phyloP scores from a whole-genome alignment of 2,329 filamentous ascomycete species.

The Cladosporium cucumerinum region DNA sequence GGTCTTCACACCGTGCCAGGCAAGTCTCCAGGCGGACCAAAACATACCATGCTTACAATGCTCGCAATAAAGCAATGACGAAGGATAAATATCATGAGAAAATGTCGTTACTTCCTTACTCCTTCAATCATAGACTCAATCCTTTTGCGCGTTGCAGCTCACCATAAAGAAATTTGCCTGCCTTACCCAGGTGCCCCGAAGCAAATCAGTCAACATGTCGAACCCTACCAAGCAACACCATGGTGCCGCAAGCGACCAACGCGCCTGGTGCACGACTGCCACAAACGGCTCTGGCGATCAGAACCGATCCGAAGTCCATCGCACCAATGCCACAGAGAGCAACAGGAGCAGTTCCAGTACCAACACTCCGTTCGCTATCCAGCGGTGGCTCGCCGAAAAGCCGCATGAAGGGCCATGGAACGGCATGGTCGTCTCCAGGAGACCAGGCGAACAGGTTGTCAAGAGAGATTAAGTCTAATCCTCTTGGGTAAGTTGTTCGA shows the following conservation, averaged over 20 bases:
- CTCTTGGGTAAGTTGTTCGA: background rate
- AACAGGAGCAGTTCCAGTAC: background rate
- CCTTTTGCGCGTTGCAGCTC: background rate
- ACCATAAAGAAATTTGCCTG: background rate
- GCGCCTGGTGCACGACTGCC: background rate
- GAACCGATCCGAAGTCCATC: background rate
- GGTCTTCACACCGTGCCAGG: background rate
- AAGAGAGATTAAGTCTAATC: background rate
- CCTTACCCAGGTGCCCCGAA: background rate
- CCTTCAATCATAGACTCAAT: background rate
- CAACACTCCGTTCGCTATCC: background rate
- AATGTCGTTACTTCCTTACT: background rate
- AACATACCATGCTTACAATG: background rate
- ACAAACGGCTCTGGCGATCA: background rate
- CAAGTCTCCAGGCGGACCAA: background rate
- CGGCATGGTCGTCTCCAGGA: background rate
- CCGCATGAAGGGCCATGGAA: background rate
- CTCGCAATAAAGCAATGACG: background rate
- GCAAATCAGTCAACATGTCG: background rate
- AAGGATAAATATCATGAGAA: background rate
- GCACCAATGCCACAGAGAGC: background rate
- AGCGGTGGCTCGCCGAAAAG: background rate
- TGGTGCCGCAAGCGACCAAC: background rate
- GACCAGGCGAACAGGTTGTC: background rate
- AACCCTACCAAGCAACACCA: background rate